phyloP scores from a whole-genome alignment of 176 grass and related monocot species.

The Melocanna baccifera region DNA sequence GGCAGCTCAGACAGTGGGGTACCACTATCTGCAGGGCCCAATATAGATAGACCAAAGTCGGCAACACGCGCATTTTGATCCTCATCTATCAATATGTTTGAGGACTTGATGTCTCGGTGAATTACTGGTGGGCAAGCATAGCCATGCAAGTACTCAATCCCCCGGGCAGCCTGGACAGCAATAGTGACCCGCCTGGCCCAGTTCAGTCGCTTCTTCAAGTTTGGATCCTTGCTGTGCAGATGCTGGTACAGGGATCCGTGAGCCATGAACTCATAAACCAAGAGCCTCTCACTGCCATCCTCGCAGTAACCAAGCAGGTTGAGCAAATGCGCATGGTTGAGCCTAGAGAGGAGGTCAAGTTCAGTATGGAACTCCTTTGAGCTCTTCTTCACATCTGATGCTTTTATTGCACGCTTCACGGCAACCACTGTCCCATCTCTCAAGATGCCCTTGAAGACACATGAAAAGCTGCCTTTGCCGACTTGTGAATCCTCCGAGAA shows the following conservation, averaged over 20 bases:
- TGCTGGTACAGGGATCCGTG: constrained; percentile 91
- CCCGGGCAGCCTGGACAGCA: constrained; percentile 92
- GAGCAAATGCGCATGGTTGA: constrained; percentile 96
- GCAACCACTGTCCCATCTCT: constrained; percentile 88
- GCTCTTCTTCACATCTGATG: constrained; percentile 86
- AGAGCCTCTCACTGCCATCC: constrained; percentile 83
- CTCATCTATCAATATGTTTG: constrained; percentile 96
- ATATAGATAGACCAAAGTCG: constrained; percentile 90
- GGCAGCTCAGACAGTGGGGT: constrained; percentile 84
- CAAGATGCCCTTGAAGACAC: constrained; percentile 88
- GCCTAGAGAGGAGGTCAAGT: constrained; percentile 89
- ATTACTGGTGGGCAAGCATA: constrained; percentile 97
- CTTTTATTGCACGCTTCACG: constrained; percentile 88
- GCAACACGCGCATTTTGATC: constrained; percentile 94
- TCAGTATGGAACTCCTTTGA: constrained; percentile 94
- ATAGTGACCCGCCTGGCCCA: constrained; percentile 91
- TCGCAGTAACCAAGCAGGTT: constrained; percentile 93
- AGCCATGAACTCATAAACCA: constrained; percentile 99
- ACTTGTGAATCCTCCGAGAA: constrained; percentile 84
- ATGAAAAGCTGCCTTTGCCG: constrained; percentile 91
- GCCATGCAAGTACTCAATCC: constrained; percentile 94
- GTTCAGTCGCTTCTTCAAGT: constrained; percentile 63
- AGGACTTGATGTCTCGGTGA: constrained; percentile 96
- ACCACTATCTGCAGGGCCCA: constrained; percentile 82
- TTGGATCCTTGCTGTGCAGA: constrained; percentile 78